Base-by-base conservation (phyloP, 345 rosid species). In the Hirschfeldia incana region DNA sequence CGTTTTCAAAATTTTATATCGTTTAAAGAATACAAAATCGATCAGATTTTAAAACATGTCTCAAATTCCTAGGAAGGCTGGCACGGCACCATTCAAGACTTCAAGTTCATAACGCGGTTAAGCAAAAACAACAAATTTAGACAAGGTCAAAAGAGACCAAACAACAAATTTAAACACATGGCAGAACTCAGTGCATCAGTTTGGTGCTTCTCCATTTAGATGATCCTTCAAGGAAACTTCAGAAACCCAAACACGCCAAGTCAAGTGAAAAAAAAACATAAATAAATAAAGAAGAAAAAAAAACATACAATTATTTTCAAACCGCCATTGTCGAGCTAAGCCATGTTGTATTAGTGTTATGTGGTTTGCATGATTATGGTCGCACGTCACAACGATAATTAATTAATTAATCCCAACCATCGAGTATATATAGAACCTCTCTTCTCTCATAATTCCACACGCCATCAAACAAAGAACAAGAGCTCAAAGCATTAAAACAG, bases 211-310 rank as follows among this genome's bases (percentile, higher is more conserved):
- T 62, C 61, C 16, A 46, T 42, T 71, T 79, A 68, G 49, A 33
- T 67, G 70, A 68, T 62, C 11, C 83, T 79, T 79, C 71, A 79
- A 74, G 75, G 17, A 69, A 73, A 74, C 83, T 74, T 79, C 71
- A 69, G 1, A 34, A 63, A 68, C 66, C 42, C 33, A 28, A 74
- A 49, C 57, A 49, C 57, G 57, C 16, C 57, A 49, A 49, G 57
- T 49, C 57, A 49, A 49, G 13, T 4, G 2, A 49, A n/a, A 4
- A 49, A 46, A 1, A 5, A 42, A 2, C 4, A 42, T 10, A 42
- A 42, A 44, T 10, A 42, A 42, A 10, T 42, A 42, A 44, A 44
- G 53, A 44, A 11, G 39, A 62, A 12, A 44, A n/a, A 49, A 49
- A 49, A 1, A 46, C 53, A 46, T 28, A 5, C 21, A 15, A n/a